phyloP scores from a whole-genome alignment of 768 basidiomycete species.

The Collybiopsis luxurians region DNA sequence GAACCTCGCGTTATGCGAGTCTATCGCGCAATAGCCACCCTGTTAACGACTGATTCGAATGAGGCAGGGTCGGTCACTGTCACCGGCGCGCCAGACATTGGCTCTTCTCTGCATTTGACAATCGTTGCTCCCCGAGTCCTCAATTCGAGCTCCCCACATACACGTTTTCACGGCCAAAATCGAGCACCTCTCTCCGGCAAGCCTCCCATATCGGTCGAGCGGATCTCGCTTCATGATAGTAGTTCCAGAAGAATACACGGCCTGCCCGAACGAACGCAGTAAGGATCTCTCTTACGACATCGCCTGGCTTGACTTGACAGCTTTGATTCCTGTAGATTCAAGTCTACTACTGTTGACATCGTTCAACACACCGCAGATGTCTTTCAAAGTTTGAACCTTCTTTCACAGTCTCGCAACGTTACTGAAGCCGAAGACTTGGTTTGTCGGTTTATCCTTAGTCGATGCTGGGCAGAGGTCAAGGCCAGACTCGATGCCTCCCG shows the following conservation, averaged over 20 bases:
- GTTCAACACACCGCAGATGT: neutral
- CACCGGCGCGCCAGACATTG: neutral
- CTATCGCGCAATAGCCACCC: constrained; percentile 4
- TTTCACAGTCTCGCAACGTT: neutral
- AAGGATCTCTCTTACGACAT: neutral
- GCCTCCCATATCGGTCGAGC: neutral
- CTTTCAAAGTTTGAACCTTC: neutral
- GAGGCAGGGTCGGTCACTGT: neutral
- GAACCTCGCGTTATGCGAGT: neutral
- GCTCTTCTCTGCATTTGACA: neutral
- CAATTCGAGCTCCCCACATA: neutral
- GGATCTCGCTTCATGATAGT: neutral
- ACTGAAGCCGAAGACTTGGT: neutral
- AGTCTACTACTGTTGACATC: neutral
- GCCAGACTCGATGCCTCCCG: neutral
- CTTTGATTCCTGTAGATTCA: neutral
- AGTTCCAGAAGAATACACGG: neutral
- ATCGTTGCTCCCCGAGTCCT: neutral
- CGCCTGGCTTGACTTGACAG: neutral
- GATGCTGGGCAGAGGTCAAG: constrained; percentile 1
- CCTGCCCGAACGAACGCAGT: neutral
- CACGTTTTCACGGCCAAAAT: neutral
- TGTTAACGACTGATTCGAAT: neutral
- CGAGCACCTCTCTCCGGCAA: neutral
- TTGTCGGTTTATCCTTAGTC: neutral